These are phyloP conservation scores for Mycena galericulata DNA, from an alignment of 768 basidiomycete genomes.

Conservation along the genomic window DNA sequence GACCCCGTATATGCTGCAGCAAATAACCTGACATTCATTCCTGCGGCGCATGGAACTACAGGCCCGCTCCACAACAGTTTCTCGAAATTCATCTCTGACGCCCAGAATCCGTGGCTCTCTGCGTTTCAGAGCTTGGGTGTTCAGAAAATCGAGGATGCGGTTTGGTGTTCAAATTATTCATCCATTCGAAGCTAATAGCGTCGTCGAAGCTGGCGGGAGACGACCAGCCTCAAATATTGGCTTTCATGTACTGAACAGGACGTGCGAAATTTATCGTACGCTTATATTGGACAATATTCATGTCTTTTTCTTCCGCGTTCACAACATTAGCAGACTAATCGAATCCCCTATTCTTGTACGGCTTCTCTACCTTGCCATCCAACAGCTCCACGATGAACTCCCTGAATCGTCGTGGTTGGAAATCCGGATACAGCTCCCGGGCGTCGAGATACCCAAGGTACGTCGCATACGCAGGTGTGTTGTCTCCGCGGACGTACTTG, in stretches of 20 bases:
- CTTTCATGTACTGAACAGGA: no score
- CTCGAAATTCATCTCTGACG: conserved; percentile 21
- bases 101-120: conserved; percentile 23
- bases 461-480: conserved; percentile 39
- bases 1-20: conserved; percentile 7
- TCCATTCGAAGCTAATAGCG: not conserved
- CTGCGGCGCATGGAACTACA: conserved; percentile 2
- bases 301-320: no score
- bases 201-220: conserved; percentile 19
- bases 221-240: not conserved
- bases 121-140: conserved; percentile 13
- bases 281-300: no score
- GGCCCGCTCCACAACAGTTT: conserved; percentile 23
- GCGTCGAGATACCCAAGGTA: conserved; percentile 43
- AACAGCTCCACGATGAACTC: conserved; percentile 16
- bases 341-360: not conserved
- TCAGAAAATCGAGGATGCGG: conserved; percentile 18
- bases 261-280: no score
- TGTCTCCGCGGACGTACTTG: conserved; percentile 44
- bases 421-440: conserved; percentile 44
- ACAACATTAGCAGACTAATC: no score
- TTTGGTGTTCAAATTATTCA: not conserved
- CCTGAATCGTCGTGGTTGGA: conserved; percentile 22
- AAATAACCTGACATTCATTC: conserved; percentile 24
- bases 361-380: conserved; percentile 12